Evolutionary conservation across 2,329 filamentous ascomycete species (phyloP), one percentile per base, ranked within the genome.

Genomic region (Xylariaceae sp.): DNA sequence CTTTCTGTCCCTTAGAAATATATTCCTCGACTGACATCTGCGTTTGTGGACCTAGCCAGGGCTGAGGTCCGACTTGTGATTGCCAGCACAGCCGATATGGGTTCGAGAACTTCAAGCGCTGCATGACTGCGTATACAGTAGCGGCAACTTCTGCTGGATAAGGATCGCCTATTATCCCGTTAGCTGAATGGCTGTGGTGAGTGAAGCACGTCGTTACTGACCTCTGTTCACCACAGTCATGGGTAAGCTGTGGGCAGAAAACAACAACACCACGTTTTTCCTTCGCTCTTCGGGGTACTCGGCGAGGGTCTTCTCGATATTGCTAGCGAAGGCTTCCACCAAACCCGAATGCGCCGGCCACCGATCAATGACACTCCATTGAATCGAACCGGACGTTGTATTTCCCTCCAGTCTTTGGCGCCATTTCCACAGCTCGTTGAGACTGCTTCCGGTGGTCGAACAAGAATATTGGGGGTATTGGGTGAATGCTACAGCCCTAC

Each of bases 351-450:
- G 91, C n/a, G 81, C 83, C 4, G 91, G 93, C 93, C 93, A 98
- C 46, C 93, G 81, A 66, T 98, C 93, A 64, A 98, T 98, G 39
- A 97, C 91, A 64, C 89, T 96, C 93, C 93, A 98, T 43, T 84
- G 77, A 50, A 98, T 95, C 2, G 82, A 73, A 11, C 90, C 90
- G 29, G 71, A 68, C 3, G 67, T 74, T 33, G 75, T 71, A 64
- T 88, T 89, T 30, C 87, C 88, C 64, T 97, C 90, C 39, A 98
- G 69, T 48, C 89, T 75, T 59, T 89, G 86, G 49, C 90, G 79
- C 89, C 90, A 96, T 68, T 94, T 96, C 93, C 93, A 98, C 28
- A 98, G 69, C 68, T 98, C 93, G 59, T 98, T 98, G 43, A 98
- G 69, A 48, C 89, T 95, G 64, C 89, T 95, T 17, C 93, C 93